Percentiles rank a stretch among this genome's conserved stretches.
phyloP scores from a whole-genome alignment of 169 alveolate species.

The Theileria equi region DNA sequence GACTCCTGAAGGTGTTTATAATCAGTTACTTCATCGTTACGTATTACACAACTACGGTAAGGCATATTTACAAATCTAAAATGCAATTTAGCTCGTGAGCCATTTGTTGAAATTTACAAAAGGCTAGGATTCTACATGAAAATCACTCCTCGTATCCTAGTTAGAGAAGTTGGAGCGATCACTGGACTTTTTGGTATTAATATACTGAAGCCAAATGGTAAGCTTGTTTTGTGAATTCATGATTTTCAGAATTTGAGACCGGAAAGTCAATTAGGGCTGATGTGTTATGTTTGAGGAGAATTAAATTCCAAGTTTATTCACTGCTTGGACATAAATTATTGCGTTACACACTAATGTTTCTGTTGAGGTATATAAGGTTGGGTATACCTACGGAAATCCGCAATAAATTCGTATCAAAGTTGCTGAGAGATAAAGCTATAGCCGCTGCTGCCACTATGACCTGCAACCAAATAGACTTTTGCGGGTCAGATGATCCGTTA shows the following conservation, averaged over 20 bases:
- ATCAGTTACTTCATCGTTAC: slow-evolving; percentile 25
- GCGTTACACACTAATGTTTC: slow-evolving; percentile 41
- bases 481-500: slow-evolving; percentile 1
- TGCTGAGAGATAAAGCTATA: slow-evolving; percentile 48
- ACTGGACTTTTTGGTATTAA: slow-evolving; percentile 56
- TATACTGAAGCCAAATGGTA: slow-evolving; percentile 56
- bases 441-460: slow-evolving; percentile 45
- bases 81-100: slow-evolving; percentile 39
- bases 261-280: slow-evolving; percentile 17
- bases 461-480: slow-evolving; percentile 32
- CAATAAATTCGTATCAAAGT: slow-evolving; percentile 58
- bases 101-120: slow-evolving; percentile 31
- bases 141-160: slow-evolving; percentile 42
- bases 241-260: slow-evolving; percentile 38
- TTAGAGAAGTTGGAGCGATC: slow-evolving; percentile 60
- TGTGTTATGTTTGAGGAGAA: slow-evolving; percentile 47
- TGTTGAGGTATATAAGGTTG: slow-evolving; percentile 48
- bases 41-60: slow-evolving; percentile 59
- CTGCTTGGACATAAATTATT: slow-evolving; percentile 52
- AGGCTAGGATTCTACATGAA: slow-evolving; percentile 63
- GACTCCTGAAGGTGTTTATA: neutral
- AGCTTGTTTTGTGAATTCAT: neutral
- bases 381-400: slow-evolving; percentile 73
- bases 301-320: slow-evolving; percentile 33
- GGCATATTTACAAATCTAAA: neutral